phyloP scores from a whole-genome alignment of 148 eudicot species.

The Dysphania ambrosioides region DNA sequence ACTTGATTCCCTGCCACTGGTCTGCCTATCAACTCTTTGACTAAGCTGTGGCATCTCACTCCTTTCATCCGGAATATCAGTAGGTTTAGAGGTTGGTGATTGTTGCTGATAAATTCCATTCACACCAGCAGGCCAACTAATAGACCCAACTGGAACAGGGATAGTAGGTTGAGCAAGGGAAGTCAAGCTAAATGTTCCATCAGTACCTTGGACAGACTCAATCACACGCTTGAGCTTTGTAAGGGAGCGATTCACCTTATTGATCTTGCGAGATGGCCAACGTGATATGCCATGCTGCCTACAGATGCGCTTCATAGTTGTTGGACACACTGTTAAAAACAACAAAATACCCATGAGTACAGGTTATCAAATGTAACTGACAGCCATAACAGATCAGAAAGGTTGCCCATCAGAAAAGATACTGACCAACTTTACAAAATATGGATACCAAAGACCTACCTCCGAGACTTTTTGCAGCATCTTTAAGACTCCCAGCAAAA shows the following conservation, averaged over 20 bases:
- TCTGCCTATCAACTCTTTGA: constrained; percentile 25
- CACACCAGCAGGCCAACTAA: constrained; percentile 57
- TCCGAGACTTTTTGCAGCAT: constrained; percentile 88
- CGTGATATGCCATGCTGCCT: constrained; percentile 85
- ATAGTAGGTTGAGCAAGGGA: constrained; percentile 47
- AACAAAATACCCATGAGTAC: constrained; percentile 2
- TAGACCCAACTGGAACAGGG: constrained; percentile 50
- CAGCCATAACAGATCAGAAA: not conserved
- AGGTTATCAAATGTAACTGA: not conserved
- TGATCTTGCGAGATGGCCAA: constrained; percentile 78
- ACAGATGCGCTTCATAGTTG: constrained; percentile 84
- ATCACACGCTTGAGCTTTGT: constrained; percentile 75
- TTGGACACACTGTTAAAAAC: constrained; percentile 60
- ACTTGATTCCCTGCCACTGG: constrained; percentile 18
- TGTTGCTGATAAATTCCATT: constrained; percentile 43
- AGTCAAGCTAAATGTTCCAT: constrained; percentile 64
- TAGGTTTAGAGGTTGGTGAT: constrained; percentile 45
- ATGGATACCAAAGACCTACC: constrained; percentile 39
- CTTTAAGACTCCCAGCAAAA: constrained; percentile 86
- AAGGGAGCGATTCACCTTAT: constrained; percentile 66
- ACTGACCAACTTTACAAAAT: not conserved
- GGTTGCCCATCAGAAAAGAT: not conserved
- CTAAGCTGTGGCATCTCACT: constrained; percentile 24
- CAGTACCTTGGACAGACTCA: constrained; percentile 93
- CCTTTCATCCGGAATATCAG: constrained; percentile 36